phyloP scores from a whole-genome alignment of 2,329 filamentous ascomycete species.

The Ceratocystis ficicola region DNA sequence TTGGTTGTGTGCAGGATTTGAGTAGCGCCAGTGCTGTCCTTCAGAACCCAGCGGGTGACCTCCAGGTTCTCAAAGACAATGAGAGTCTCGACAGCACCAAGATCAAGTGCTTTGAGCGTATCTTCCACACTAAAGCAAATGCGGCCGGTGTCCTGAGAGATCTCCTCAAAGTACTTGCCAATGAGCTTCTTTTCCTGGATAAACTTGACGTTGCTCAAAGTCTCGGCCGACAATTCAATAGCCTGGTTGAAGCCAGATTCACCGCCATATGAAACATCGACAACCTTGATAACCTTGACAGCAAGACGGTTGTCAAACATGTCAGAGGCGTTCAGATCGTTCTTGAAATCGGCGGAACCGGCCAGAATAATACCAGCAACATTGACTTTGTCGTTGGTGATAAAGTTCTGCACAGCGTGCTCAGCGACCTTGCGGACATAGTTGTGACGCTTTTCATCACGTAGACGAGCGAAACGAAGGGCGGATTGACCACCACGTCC shows the following conservation, averaged over 20 bases:
- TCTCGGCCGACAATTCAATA: constrained; percentile 89
- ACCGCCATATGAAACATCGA: constrained; percentile 96
- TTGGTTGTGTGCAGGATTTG: constrained; percentile 80
- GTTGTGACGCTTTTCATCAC: constrained; percentile 99
- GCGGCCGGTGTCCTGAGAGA: constrained; percentile 91
- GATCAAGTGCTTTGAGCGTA: constrained; percentile 89
- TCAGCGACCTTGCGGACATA: constrained; percentile 98
- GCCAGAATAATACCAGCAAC: constrained; percentile 90
- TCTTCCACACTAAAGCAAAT: constrained; percentile 98
- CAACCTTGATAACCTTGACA: constrained; percentile 96
- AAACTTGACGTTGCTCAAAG: constrained; percentile 97
- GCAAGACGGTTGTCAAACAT: constrained; percentile 89
- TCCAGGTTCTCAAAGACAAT: constrained; percentile 98
- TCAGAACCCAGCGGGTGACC: constrained; percentile 80
- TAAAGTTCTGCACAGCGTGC: constrained; percentile 96
- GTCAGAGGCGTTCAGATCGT: constrained; percentile 93
- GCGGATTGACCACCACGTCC: constrained; percentile 99
- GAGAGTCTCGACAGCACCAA: constrained; percentile 84
- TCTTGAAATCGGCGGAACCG: constrained; percentile 98
- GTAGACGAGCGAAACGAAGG: constrained; percentile 96
- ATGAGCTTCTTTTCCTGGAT: constrained; percentile 99
- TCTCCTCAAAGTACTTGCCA: constrained; percentile 97
- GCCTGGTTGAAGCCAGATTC: constrained; percentile 99
- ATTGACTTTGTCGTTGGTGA: constrained; percentile 96
- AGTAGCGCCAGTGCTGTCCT: constrained; percentile 61